Percentiles rank a stretch among this genome's conserved stretches.
phyloP scores from a whole-genome alignment of 2,329 filamentous ascomycete species.

The Penicillium expansum region DNA sequence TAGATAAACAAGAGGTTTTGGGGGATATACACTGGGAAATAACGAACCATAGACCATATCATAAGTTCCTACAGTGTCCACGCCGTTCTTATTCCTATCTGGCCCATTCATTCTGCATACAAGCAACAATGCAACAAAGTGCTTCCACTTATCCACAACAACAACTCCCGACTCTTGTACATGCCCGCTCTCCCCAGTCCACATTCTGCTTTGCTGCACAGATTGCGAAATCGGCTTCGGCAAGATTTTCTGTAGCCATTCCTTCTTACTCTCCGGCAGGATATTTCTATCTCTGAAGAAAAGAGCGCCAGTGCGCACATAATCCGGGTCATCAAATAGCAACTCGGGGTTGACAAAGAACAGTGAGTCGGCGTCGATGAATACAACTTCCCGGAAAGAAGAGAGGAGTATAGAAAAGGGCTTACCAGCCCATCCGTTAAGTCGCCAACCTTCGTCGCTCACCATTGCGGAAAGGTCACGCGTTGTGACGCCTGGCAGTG shows the following conservation, averaged over 20 bases:
- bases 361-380: neutral
- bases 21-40: too few species aligned
- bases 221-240: neutral
- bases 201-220: neutral
- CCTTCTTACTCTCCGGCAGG: neutral
- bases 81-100: neutral
- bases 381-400: neutral
- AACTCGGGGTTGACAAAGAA: neutral
- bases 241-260: neutral
- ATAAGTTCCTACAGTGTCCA: neutral
- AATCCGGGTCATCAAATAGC: neutral
- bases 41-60: neutral
- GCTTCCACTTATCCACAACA: neutral
- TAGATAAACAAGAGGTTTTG: neutral
- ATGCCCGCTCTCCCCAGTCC: neutral
- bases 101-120: neutral
- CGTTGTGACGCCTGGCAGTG: neutral
- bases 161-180: neutral
- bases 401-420: neutral
- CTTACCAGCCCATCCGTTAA: neutral
- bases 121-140: neutral
- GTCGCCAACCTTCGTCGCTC: neutral
- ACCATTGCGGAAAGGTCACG: neutral
- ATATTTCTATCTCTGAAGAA: neutral
- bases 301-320: neutral